Percentiles rank a stretch among this genome's conserved stretches.
Conservation (phyloP, 176 grass and related monocot species). For the Lolium multiflorum region DNA sequence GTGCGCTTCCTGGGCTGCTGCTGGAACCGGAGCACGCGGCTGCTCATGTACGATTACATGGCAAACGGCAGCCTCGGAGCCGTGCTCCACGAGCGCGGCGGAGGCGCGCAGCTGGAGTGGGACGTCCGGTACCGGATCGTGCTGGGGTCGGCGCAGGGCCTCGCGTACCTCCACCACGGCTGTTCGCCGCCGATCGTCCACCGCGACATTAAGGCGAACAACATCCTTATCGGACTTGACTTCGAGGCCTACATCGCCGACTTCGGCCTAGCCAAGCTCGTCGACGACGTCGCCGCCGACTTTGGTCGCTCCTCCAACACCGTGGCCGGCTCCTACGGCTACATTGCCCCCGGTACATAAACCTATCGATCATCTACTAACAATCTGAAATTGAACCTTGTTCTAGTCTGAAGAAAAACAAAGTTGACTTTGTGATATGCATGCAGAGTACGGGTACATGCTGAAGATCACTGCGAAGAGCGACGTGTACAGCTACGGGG, state of each 20-base stretch:
- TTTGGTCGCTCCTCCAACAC: slow-evolving; percentile 81
- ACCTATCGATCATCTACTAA: background rate
- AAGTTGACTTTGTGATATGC: background rate
- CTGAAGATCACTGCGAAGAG: slow-evolving; percentile 97
- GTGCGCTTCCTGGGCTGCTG: slow-evolving; percentile 92
- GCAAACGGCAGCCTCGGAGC: slow-evolving; percentile 91
- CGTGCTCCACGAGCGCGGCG: slow-evolving; percentile 82
- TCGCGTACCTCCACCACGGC: slow-evolving; percentile 94
- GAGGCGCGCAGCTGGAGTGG: slow-evolving; percentile 83
- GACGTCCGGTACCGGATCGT: slow-evolving; percentile 84
- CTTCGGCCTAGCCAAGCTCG: slow-evolving; percentile 95
- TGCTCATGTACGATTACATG: slow-evolving; percentile 99
- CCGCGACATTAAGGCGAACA: slow-evolving; percentile 97
- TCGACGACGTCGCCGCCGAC: slow-evolving; percentile 78
- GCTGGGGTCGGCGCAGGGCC: slow-evolving; percentile 84
- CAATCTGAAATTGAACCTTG: background rate
- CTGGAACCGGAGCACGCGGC: slow-evolving; percentile 86
- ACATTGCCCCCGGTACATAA: slow-evolving; percentile 84
- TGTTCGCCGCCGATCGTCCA: slow-evolving; percentile 91
- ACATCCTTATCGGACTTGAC: slow-evolving; percentile 92
- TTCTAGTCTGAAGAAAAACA: too few species aligned
- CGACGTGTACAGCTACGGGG: slow-evolving; percentile 97
- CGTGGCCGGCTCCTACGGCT: slow-evolving; percentile 95
- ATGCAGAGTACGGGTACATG: slow-evolving; percentile 97
- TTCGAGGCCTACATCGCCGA: slow-evolving; percentile 98